Evolutionary conservation across 441 rosid genomes (phyloP).

Genomic region (Pelargonium hybrid): DNA sequence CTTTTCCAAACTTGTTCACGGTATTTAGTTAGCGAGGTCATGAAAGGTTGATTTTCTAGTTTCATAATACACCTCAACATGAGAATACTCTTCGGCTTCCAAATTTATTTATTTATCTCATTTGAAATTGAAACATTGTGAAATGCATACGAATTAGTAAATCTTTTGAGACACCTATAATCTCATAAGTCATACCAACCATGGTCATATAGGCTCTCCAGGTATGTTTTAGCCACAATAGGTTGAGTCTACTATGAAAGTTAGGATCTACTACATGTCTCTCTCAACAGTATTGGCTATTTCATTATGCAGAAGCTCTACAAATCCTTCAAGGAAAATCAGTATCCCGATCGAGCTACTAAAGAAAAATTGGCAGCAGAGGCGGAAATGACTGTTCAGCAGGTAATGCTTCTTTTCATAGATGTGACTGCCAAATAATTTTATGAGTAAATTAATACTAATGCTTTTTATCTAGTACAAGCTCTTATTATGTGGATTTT

Average conservation of each 20-base stretch:
- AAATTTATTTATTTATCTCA: neutral
- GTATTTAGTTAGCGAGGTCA: neutral
- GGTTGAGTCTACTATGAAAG: neutral
- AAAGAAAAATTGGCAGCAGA: slow-evolving; percentile 60
- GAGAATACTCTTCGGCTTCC: neutral
- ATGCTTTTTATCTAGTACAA: no score
- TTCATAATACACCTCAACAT: neutral
- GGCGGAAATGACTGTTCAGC: slow-evolving; percentile 46
- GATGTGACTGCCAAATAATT: neutral
- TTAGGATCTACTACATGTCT: neutral
- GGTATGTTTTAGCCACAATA: neutral
- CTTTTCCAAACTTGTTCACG: neutral
- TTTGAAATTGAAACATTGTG: neutral
- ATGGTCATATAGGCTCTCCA: neutral
- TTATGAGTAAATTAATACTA: no score
- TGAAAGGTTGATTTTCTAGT: neutral
- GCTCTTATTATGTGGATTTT: no score
- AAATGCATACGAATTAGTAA: neutral
- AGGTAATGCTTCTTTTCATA: slow-evolving; percentile 36
- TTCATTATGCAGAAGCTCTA: slow-evolving; percentile 47
- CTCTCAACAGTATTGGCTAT: neutral
- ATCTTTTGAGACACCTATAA: neutral
- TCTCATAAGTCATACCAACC: neutral
- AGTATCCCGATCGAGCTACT: slow-evolving; percentile 52
- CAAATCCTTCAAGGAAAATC: slow-evolving; percentile 47